These are phyloP conservation scores for Phoma sp. DNA, from an alignment of 2,329 filamentous ascomycete species.

Conservation along the genomic window DNA sequence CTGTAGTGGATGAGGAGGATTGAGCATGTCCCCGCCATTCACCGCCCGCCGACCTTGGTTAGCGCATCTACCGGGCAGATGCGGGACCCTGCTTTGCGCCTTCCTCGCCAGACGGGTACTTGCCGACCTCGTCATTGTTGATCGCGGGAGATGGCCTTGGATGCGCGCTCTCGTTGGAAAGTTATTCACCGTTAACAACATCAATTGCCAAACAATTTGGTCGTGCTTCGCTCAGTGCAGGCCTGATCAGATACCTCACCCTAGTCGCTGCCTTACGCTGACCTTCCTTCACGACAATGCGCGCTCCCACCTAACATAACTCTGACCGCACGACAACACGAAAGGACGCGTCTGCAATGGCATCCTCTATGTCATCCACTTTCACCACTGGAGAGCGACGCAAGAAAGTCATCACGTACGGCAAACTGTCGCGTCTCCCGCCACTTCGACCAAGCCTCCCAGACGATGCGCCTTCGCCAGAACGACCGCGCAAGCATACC, in stretches of 20 bases:
- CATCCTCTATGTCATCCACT: constrained; percentile 35
- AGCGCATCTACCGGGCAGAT: constrained; percentile 18
- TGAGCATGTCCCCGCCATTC: constrained; percentile 21
- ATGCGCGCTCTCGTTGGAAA: neutral
- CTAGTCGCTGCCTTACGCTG: constrained; percentile 10
- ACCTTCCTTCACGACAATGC: constrained; percentile 25
- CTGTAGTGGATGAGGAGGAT: constrained; percentile 19
- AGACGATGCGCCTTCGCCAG: constrained; percentile 36
- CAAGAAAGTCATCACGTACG: constrained; percentile 50
- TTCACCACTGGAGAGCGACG: constrained; percentile 42
- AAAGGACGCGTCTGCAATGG: constrained; percentile 25
- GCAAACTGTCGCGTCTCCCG: constrained; percentile 41
- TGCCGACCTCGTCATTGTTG: constrained; percentile 27
- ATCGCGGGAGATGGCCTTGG: neutral
- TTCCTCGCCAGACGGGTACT: constrained; percentile 19
- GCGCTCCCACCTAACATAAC: constrained; percentile 29
- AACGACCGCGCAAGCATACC: constrained; percentile 38
- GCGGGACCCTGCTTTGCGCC: constrained; percentile 24
- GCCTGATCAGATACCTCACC: neutral
- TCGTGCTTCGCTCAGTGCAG: neutral
- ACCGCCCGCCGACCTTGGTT: constrained; percentile 29
- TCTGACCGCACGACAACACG: constrained; percentile 12
- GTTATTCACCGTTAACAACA: constrained; percentile 17
- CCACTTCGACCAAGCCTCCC: constrained; percentile 24
- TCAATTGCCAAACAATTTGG: neutral